Evolutionary conservation across 305 asterid species (phyloP).

Genomic region (Solanum hybrid): DNA sequence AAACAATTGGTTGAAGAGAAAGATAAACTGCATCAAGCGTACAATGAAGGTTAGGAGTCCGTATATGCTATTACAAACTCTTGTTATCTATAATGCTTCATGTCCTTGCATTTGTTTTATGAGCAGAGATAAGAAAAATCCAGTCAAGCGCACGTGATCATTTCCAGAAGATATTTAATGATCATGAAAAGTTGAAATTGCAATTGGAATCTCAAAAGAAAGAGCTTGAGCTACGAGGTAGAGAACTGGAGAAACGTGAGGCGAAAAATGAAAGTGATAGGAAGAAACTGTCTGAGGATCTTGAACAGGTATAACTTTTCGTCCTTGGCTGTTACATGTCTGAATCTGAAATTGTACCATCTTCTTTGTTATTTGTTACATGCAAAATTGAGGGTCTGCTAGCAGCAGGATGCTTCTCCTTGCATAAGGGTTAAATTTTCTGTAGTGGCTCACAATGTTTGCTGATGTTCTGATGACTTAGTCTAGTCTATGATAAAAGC

Average conservation of each 20-base stretch:
- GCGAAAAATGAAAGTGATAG: constrained; percentile 56
- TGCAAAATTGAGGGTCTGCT: constrained; percentile 4
- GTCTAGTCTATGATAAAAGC: background rate
- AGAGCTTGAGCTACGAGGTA: constrained; percentile 60
- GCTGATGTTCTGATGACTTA: background rate
- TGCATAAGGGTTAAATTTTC: background rate
- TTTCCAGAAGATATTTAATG: constrained; percentile 55
- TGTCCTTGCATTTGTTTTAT: constrained; percentile 5
- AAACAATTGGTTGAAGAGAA: constrained; percentile 49
- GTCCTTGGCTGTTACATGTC: constrained; percentile 2
- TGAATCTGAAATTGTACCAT: background rate
- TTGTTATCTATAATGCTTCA: constrained; percentile 6
- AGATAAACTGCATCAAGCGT: constrained; percentile 56
- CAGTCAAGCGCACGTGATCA: constrained; percentile 62
- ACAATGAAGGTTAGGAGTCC: constrained; percentile 42
- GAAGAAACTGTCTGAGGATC: constrained; percentile 62
- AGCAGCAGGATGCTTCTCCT: background rate
- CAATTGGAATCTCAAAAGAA: constrained; percentile 51
- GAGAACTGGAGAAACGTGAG: constrained; percentile 61
- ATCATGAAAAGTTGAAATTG: constrained; percentile 59
- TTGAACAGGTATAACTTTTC: constrained; percentile 51
- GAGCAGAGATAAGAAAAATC: constrained; percentile 59
- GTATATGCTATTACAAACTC: constrained; percentile 23
- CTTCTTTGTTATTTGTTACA: constrained; percentile 11
- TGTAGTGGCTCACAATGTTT: background rate